Percentiles rank a stretch among this genome's conserved stretches.
Evolutionary conservation across 2,329 filamentous ascomycete genomes (phyloP).

Genomic region (Trematosphaeria pertusa): DNA sequence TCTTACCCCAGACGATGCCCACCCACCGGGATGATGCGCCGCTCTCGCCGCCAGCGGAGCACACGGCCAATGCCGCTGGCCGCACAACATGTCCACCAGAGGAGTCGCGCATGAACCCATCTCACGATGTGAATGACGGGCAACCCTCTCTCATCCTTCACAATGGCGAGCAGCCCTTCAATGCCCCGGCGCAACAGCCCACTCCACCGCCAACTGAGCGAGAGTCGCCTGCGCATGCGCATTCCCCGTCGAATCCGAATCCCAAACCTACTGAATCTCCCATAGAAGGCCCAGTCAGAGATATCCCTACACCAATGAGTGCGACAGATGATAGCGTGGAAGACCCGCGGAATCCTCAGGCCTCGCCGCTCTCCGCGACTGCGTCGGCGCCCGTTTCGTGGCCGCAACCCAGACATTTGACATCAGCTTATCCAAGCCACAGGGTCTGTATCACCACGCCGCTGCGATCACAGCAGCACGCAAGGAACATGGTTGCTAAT

Average conservation of each 20-base stretch:
- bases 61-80: slow-evolving; percentile 51
- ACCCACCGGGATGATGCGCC: slow-evolving; percentile 53
- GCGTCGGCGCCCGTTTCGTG: slow-evolving; percentile 31
- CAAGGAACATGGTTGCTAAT: slow-evolving; percentile 26
- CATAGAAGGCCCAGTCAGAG: slow-evolving; percentile 43
- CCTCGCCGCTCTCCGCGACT: slow-evolving; percentile 39
- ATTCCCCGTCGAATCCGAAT: slow-evolving; percentile 29
- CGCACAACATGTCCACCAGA: slow-evolving; percentile 61
- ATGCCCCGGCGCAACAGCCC: slow-evolving; percentile 40
- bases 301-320: slow-evolving; percentile 49
- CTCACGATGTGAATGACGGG: slow-evolving; percentile 42
- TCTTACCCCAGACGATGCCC: slow-evolving; percentile 54
- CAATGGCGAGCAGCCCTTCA: slow-evolving; percentile 22
- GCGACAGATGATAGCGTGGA: slow-evolving; percentile 43
- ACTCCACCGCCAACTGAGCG: slow-evolving; percentile 43
- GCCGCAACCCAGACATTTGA: slow-evolving; percentile 29
- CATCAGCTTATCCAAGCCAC: slow-evolving; percentile 42
- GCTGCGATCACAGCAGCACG: not conserved
- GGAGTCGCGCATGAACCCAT: slow-evolving; percentile 34
- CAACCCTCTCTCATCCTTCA: slow-evolving; percentile 19
- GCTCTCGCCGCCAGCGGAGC: slow-evolving; percentile 49
- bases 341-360: slow-evolving; percentile 42
- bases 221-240: slow-evolving; percentile 23
- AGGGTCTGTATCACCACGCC: slow-evolving; percentile 35
- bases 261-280: slow-evolving; percentile 39